Evolutionary conservation across 164 flowering plant species (phyloP).

Genomic region (Euptelea pleiosperma): DNA sequence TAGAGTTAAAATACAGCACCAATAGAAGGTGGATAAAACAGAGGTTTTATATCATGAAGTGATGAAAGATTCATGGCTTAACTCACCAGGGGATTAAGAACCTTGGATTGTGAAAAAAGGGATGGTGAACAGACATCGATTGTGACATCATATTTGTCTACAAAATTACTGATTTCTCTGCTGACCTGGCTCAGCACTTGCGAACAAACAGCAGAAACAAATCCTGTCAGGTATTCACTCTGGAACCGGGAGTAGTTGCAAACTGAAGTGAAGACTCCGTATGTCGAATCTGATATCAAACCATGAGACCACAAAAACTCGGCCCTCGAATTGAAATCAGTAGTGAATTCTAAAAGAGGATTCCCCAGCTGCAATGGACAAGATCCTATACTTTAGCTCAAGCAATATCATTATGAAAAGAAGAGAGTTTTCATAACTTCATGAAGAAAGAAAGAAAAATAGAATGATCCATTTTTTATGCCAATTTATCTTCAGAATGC

Average conservation of each 20-base stretch:
- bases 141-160: constrained; percentile 71
- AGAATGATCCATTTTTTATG: not conserved
- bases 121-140: constrained; percentile 73
- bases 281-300: constrained; percentile 39
- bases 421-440: not conserved
- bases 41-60: too few species aligned
- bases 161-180: constrained; percentile 57
- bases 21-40: too few species aligned
- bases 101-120: constrained; percentile 49
- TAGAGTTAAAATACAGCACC: not conserved
- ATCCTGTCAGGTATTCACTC: constrained; percentile 55
- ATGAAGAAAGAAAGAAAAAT: not conserved
- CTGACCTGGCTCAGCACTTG: constrained; percentile 54
- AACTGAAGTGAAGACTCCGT: constrained; percentile 9
- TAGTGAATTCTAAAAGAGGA: constrained; percentile 39
- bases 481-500: not conserved
- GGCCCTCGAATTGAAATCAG: constrained; percentile 36
- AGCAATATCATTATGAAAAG: not conserved
- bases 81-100: constrained; percentile 49
- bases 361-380: constrained; percentile 28
- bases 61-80: not conserved
- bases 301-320: constrained; percentile 46
- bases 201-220: constrained; percentile 51
- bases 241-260: constrained; percentile 48
- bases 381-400: not conserved